Base-by-base conservation (phyloP, 2,329 filamentous ascomycete genomes). In the Hypomyces perniciosus region DNA sequence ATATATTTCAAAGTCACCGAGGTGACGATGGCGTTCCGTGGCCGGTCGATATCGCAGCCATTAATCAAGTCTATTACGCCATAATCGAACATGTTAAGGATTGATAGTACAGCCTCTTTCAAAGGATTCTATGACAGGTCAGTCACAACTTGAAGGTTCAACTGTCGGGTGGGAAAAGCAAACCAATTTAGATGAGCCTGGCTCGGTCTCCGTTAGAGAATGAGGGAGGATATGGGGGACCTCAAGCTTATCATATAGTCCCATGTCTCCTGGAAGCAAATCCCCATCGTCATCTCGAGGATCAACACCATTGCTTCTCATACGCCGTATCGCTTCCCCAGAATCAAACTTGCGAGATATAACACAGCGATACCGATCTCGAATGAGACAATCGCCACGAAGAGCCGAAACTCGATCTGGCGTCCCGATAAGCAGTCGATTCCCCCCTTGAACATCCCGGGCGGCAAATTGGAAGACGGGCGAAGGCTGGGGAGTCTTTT, bases 81-180 rank as follows among this genome's bases (percentile, higher is more conserved):
- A 31, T 43, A 57, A 52, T 72, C 68, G 50, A 74, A 71, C 68
- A 73, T 73, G 28, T 72, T 68, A 3, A 72, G 63, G 35, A 73
- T 65, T 26, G 60, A 56, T 10, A 73, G 57, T 8, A 66, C 65
- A 0, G 62, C 60, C 59, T 66, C 52, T 54, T 67, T 66, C 4
- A 20, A 41, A 5, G 39, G n/a, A 28, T 41, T 20, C 39, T 41
- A 41, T 6, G 33, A 34, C 33, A 34, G 6, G 5, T 28, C n/a
- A n/a, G n/a, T n/a, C n/a, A n/a, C n/a, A 27, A 10, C 4, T 7
- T 20, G 5, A 5, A 5, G 4, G n/a, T 6, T 26, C 60, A 62
- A 5, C 12, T 13, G 8, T 44, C 6, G 30, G 2, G 12, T 5
- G n/a, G 29, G 29, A 29, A 8, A 44, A 29, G n/a, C 27, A 13